Evolutionary conservation across 352 stramenopile species (phyloP), one percentile per base, ranked within the genome.

Genomic region (Pythium brachiatum): DNA sequence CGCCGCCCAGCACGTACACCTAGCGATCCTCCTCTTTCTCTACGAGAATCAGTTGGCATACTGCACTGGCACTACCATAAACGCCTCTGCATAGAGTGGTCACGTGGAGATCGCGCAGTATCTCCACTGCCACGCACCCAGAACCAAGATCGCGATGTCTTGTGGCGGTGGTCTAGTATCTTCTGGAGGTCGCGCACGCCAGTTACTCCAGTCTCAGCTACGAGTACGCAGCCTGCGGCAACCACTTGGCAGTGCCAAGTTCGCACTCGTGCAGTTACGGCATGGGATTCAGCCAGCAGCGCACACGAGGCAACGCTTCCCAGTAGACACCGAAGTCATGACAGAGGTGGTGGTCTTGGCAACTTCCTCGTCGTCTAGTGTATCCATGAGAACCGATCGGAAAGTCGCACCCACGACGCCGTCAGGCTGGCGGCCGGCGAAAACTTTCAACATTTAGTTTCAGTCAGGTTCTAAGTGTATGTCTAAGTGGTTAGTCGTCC

Each of bases 21-120:
- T 36, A 12, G 23, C 34, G 3, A 53, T 53, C 46, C n/a, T 53
- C 46, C 46, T 21, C 23, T 53, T 53, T 36, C 46, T 53, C 25
- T 2, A 53, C 27, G 46, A 53, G 25, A 34, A 36, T 6, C 21
- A 11, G 7, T 36, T 23, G 3, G 46, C 20, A 21, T 7, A 23
- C 25, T 53, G 46, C 25, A 36, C 46, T 2, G 26, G 13, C 16
- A 2, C 31, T 12, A 27, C 46, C 25, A 53, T 53, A 23, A 53
- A 36, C 25, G 39, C 39, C 1, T 16, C 39, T 13, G 39, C 39
- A 2, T 9, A 16, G 2, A 3, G 18, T 8, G 39, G 39, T 2
- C 39, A 47, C 39, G 25, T 47, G 39, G 39, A 47, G n/a, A n/a
- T 47, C 39, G 39, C 26, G 18, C 18, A 47, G 39, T 27, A 47